Evolutionary conservation across 2,329 filamentous ascomycete genomes (phyloP).

Genomic region (Huntiella abstrusa): DNA sequence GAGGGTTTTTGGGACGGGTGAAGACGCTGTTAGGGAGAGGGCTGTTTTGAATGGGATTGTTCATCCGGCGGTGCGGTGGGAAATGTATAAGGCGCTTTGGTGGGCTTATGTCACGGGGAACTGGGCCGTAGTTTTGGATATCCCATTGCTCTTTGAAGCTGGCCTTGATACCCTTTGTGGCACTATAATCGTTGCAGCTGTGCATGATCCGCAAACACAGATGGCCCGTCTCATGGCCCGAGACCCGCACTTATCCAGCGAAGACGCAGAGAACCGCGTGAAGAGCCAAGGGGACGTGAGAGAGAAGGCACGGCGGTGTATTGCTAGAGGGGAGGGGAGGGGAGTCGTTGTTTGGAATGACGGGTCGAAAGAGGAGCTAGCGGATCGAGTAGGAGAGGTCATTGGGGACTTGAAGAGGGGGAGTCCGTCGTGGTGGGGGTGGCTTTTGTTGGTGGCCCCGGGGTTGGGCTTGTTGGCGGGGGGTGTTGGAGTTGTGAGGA

Average conservation of each 20-base stretch:
- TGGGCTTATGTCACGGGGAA: conserved; percentile 52
- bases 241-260: conserved; percentile 59
- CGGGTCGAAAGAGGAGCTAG: conserved; percentile 49
- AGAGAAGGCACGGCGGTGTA: conserved; percentile 60
- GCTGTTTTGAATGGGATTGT: conserved; percentile 73
- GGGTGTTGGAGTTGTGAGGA: conserved; percentile 53
- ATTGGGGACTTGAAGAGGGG: conserved; percentile 40
- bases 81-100: conserved; percentile 62
- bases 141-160: conserved; percentile 81
- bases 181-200: conserved; percentile 69
- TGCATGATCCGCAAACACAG: conserved; percentile 62
- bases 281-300: conserved; percentile 70
- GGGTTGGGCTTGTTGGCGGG: conserved; percentile 53
- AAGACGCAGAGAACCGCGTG: conserved; percentile 77
- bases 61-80: conserved; percentile 70
- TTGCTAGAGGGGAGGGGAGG: conserved; percentile 41
- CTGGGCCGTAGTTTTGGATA: conserved; percentile 84
- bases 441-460: conserved; percentile 48
- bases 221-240: conserved; percentile 58
- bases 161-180: conserved; percentile 74
- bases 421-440: conserved; percentile 75
- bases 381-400: conserved; percentile 43
- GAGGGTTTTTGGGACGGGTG: conserved; percentile 66
- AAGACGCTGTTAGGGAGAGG: conserved; percentile 52
- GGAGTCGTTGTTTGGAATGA: conserved; percentile 90